Base-by-base conservation (phyloP, 192 early-diverging fungal species). In the Spizellomyces sp. region DNA sequence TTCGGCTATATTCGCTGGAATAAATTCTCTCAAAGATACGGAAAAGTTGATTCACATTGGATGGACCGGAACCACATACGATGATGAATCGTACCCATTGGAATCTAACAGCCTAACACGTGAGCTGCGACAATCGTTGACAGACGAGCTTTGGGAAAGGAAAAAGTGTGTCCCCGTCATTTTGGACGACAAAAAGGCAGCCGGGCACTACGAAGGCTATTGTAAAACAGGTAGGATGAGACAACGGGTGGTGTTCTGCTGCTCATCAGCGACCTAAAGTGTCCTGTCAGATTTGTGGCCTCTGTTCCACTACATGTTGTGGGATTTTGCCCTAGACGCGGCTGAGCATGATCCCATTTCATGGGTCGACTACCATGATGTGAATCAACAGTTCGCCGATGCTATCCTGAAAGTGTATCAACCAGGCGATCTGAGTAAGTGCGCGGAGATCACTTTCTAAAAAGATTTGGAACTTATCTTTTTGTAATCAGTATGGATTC, bases 121-220 rank as follows among this genome's bases (percentile, higher is more conserved):
- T 14, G 77, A 83, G 8, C 81, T 88, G 58, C 81, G 81, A 61
- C 69, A 81, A 36, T 78, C 78, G 22, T 77, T 97, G 48, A 68
- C 71, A 45, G 68, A 82, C 57, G 76, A 83, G 45, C 77, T 94
- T 22, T 81, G 76, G 70, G 61, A 76, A 42, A 75, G 83, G 50
- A 75, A 88, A 21, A 84, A 83, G 27, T 84, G 88, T 48, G 84
- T 92, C 10, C 92, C 95, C 4, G 91, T 98, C 22, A 89, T 94
- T 70, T 69, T 98, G 45, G 86, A 90, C 63, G 87, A 92, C 17
- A 74, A 82, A 22, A 81, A 80, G 36, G 89, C 93, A 27, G 69
- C 81, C 56, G 90, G 87, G 48, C 95, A 98, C 78, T 99, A 99
- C 74, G 97, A 97, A 64, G 97, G 97, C 0, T 99, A 96, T 79